Percentiles rank a stretch among this genome's conserved stretches.
Conservation (phyloP, 2,329 filamentous ascomycete species). For the Verticillium isaacii region DNA sequence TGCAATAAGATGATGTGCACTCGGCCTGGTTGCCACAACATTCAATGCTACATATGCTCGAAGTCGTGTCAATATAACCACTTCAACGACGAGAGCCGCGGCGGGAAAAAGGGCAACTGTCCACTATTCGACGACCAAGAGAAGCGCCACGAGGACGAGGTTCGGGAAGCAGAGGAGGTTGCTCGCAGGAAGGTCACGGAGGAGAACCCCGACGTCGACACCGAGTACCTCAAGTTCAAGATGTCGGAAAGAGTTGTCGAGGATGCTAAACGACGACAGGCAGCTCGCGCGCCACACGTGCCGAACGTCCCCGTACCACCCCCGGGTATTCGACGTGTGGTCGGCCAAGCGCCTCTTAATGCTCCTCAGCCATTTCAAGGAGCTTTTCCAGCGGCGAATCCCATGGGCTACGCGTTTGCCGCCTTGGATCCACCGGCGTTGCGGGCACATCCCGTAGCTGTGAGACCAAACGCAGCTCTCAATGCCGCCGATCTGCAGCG, state of each 20-base stretch:
- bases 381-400: no score
- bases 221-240: slow-evolving; percentile 53
- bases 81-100: slow-evolving; percentile 52
- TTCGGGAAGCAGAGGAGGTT: slow-evolving; percentile 54
- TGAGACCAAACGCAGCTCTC: neutral
- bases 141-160: slow-evolving; percentile 57
- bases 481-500: neutral
- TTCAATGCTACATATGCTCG: slow-evolving; percentile 69
- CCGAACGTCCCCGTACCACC: neutral
- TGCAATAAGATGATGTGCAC: slow-evolving; percentile 83
- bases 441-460: neutral
- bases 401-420: no score
- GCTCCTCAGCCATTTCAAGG: neutral
- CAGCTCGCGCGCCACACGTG: neutral
- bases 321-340: neutral
- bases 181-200: slow-evolving; percentile 50
- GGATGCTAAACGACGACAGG: slow-evolving; percentile 10
- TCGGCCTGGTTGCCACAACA: slow-evolving; percentile 41
- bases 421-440: no score
- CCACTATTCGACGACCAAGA: slow-evolving; percentile 62
- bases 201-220: slow-evolving; percentile 56
- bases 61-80: slow-evolving; percentile 63
- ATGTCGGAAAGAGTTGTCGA: slow-evolving; percentile 48
- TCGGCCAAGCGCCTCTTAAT: neutral
- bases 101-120: slow-evolving; percentile 52